Conservation (phyloP, 2,329 filamentous ascomycete species). For the Penicillium sp. region DNA sequence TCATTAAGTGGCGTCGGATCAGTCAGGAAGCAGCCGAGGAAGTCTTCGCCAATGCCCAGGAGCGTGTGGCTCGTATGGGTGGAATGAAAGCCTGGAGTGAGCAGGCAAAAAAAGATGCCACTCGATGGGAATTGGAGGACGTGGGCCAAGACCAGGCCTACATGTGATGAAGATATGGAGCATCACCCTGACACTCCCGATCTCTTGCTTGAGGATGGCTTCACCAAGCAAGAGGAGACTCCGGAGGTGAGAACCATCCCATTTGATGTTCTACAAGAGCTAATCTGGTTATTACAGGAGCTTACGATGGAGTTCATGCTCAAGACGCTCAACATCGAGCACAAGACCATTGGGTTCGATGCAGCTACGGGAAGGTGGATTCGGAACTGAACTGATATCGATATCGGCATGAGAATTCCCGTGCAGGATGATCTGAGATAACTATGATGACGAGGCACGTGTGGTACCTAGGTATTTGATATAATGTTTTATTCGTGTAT, state of each 20-base stretch:
- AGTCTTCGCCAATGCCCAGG: constrained; percentile 56
- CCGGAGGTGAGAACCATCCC: constrained; percentile 14
- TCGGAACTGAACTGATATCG: constrained; percentile 10
- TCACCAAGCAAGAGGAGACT: constrained; percentile 28
- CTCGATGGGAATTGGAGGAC: constrained; percentile 30
- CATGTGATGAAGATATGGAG: constrained; percentile 36
- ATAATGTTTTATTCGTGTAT: background rate
- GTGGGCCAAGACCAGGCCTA: constrained; percentile 27
- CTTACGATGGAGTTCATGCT: constrained; percentile 69
- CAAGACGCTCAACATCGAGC: constrained; percentile 58
- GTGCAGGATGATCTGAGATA: background rate
- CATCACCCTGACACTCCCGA: constrained; percentile 3
- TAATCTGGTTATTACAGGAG: constrained; percentile 38
- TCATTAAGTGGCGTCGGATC: constrained; percentile 57
- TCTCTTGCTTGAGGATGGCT: constrained; percentile 23
- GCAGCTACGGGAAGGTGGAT: constrained; percentile 54
- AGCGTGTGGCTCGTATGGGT: constrained; percentile 59
- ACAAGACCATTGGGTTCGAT: constrained; percentile 60
- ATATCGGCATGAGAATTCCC: background rate
- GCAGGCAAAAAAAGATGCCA: constrained; percentile 43
- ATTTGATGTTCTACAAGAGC: background rate
- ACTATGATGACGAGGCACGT: background rate
- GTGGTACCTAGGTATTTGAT: background rate
- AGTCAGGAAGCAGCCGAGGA: constrained; percentile 63
- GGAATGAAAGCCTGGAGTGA: constrained; percentile 55